Evolutionary conservation across 352 stramenopile genomes (phyloP).

Genomic region (Phytophthora rubi): DNA sequence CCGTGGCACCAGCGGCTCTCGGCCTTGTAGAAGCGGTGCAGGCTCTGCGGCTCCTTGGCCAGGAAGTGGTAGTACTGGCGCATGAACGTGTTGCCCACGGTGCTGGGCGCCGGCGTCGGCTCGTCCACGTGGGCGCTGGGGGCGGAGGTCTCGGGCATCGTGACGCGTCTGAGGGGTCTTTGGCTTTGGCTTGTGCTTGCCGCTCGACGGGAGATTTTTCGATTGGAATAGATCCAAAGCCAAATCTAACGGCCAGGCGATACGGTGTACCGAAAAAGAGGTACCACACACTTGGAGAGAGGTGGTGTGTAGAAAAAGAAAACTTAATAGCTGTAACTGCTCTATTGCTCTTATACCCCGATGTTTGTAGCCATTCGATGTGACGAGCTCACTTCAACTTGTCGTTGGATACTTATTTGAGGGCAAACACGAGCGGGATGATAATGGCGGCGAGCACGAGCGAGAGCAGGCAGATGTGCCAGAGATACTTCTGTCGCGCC

Average conservation of each 20-base stretch:
- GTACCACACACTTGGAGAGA: too few relatives aligned
- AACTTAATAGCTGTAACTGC: too few relatives aligned
- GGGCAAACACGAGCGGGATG: slow-evolving; percentile 56
- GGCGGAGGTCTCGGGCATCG: slow-evolving; percentile 58
- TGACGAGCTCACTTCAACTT: too few relatives aligned
- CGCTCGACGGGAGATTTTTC: slow-evolving; percentile 28
- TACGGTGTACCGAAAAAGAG: too few relatives aligned
- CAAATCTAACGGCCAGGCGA: background rate
- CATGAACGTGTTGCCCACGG: slow-evolving; percentile 89
- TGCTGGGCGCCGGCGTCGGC: slow-evolving; percentile 57
- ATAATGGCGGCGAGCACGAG: slow-evolving; percentile 54
- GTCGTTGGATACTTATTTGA: slow-evolving; percentile 17
- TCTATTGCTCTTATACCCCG: too few relatives aligned
- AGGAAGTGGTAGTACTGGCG: slow-evolving; percentile 91
- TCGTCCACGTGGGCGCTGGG: slow-evolving; percentile 39
- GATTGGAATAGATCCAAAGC: slow-evolving; percentile 33
- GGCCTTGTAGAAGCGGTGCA: slow-evolving; percentile 91
- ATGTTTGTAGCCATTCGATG: too few relatives aligned
- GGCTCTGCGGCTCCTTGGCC: slow-evolving; percentile 80
- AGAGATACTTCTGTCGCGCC: slow-evolving; percentile 67
- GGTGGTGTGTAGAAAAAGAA: too few relatives aligned
- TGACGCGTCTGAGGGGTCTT: background rate
- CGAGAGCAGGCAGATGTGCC: slow-evolving; percentile 44
- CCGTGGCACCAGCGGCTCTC: slow-evolving; percentile 85
- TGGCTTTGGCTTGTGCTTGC: background rate